Base-by-base conservation (phyloP, 2,329 filamentous ascomycete species). In the Ophiocordyceps sinensis region DNA sequence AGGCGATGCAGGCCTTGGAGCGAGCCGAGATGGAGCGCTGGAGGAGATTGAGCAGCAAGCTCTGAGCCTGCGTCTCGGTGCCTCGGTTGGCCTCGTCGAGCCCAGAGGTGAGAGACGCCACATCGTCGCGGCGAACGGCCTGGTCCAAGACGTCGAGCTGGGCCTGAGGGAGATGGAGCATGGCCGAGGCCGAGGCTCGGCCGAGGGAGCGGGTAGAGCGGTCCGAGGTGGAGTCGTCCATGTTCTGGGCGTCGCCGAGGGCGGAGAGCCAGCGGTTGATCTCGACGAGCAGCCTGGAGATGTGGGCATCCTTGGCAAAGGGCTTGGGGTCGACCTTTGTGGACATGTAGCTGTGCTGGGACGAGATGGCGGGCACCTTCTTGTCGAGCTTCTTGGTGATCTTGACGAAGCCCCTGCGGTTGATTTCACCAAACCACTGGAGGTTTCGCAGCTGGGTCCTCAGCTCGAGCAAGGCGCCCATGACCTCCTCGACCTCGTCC, bases 381-480 rank as follows among this genome's bases (percentile, higher is more conserved):
- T 98, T 98, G 64, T 98, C 91, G 37, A 95, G 68, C 64, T 98
- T 98, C 68, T 98, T 98, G 40, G 91, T 94, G 60, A 98, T 98
- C 66, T 98, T 98, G 59, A 93, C 77, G 55, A 98, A 98, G 2
- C 91, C 91, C 48, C 85, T 75, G 40, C 88, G 77, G 60, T 98
- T 98, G 54, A 96, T 89, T 63, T 96, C 89, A 39, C 88, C 89
- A 58, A 96, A 98, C 88, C 88, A 96, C 60, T 94, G 85, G 40
- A 98, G 68, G 54, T 96, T 96, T 44, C 91, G 76, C 49, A 96
- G 65, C 56, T 93, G 85, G 40, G 80, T 82, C 43, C 91, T 77
- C 45, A 96, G 70, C 62, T 98, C 91, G 28, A 96, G 73, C 39
- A 98, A 68, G 30, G 88, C 87, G 30, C 83, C 86, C 67, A 93